These are phyloP conservation scores for Naganishia liquefaciens DNA, from an alignment of 1,284 basidiomycete genomes.

Conservation along the genomic window DNA sequence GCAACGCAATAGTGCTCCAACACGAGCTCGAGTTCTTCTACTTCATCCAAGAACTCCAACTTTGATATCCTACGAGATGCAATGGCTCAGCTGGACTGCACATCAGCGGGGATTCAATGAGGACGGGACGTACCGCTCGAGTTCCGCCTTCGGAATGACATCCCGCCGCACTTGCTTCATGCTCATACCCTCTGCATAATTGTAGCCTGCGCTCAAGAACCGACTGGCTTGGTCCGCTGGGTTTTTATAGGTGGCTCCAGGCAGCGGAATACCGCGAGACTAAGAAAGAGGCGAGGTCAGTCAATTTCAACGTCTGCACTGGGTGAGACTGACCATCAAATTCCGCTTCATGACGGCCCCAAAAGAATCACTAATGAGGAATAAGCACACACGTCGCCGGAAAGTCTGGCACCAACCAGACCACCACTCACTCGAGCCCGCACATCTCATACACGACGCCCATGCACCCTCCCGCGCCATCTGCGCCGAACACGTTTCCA, in stretches of 20 bases:
- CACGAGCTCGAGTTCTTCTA: slow-evolving; percentile 87
- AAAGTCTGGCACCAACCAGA: too few relatives aligned
- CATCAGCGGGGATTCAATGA: background rate
- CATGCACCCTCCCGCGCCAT: slow-evolving; percentile 34
- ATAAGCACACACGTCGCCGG: too few relatives aligned
- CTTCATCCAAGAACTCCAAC: slow-evolving; percentile 83
- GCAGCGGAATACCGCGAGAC: slow-evolving; percentile 72
- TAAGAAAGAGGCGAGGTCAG: too few relatives aligned
- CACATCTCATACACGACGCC: slow-evolving; percentile 86
- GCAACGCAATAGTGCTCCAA: slow-evolving; percentile 82
- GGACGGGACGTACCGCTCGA: slow-evolving; percentile 61
- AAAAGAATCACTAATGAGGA: slow-evolving; percentile 64
- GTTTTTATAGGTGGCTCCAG: slow-evolving; percentile 66
- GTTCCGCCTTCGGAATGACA: slow-evolving; percentile 62
- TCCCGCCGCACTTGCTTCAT: slow-evolving; percentile 67
- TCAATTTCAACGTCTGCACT: too few relatives aligned
- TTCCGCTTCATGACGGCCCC: slow-evolving; percentile 85
- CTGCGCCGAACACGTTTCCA: slow-evolving; percentile 58
- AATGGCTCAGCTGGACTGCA: slow-evolving; percentile 1
- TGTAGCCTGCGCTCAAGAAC: slow-evolving; percentile 65
- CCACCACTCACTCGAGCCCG: slow-evolving; percentile 60
- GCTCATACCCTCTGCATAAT: slow-evolving; percentile 61
- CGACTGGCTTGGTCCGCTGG: slow-evolving; percentile 63
- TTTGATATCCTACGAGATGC: slow-evolving; percentile 62
- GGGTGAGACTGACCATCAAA: slow-evolving; percentile 62